Conservation (phyloP, 345 rosid species). For the Eucalyptus tenuipes region DNA sequence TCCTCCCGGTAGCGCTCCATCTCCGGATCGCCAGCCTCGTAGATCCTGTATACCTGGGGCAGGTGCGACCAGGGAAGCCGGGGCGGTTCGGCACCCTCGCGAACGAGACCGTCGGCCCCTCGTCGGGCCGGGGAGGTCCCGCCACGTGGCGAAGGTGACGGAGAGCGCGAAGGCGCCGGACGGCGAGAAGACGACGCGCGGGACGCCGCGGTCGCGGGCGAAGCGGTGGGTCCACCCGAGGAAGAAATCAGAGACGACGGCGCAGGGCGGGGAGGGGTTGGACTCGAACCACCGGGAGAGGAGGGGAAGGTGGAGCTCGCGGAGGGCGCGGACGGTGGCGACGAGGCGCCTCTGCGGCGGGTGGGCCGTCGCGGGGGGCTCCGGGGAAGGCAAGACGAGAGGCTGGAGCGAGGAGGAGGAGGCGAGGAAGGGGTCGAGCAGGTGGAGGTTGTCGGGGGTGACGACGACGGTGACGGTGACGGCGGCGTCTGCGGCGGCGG, state of each 20-base stretch:
- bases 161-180: conserved; percentile 15
- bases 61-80: neutral
- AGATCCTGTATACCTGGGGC: neutral
- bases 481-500: neutral
- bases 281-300: conserved; percentile 45
- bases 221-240: conserved; percentile 59
- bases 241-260: conserved; percentile 65
- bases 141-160: conserved; percentile 15
- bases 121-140: neutral
- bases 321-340: conserved; percentile 28
- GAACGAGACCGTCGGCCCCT: neutral
- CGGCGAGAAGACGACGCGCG: conserved; percentile 36
- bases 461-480: neutral
- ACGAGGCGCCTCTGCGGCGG: conserved; percentile 6
- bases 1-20: neutral
- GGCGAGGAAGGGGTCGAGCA: conserved; percentile 25
- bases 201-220: conserved; percentile 20
- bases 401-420: conserved; percentile 37
- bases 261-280: conserved; percentile 49
- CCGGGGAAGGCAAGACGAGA: conserved; percentile 40
- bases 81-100: neutral
- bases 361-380: conserved; percentile 26
- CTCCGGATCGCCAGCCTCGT: neutral
- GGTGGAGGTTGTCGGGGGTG: conserved; percentile 5
- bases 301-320: conserved; percentile 37